Base-by-base conservation (phyloP, 139 green algal species). In the Coelastrella sp. region DNA sequence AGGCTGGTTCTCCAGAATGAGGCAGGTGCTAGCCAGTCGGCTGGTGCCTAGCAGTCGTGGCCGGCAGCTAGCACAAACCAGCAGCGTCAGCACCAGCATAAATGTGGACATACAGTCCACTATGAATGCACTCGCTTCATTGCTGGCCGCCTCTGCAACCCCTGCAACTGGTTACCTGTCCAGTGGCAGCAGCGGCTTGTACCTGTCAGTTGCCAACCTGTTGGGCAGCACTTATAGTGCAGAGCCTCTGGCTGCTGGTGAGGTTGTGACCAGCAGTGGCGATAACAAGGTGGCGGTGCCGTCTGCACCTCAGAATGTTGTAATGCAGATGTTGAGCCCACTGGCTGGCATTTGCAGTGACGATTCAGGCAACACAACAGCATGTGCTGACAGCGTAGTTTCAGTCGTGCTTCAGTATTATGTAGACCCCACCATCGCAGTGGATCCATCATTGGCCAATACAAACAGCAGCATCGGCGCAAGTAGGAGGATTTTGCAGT, bases 371-470 rank as follows among this genome's bases (percentile, higher is more conserved):
- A 9, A 25, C 8, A 66, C 11, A 19, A 8, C 27, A 25, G 78
- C 25, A 56, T 83, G 78, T 57, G 59, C 78, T 7, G 78, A 83
- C 78, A 83, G 27, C 15, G 25, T 27, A 3, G 78, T 83, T 22
- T 83, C 78, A 66, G 35, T 83, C 11, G 78, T 83, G 12, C 35
- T 83, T 14, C 27, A 83, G 35, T 83, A 83, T 14, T 83, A 66
- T 22, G 27, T 25, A 4, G 49, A 83, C 22, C 27, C 78, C 14
- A 83, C 78, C 27, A 27, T 6, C n/a, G 78, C 0, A 1, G 14
- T 57, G 19, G 58, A 83, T 19, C 14, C 78, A 22, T 25, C 78
- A 27, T 19, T 27, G 7, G 11, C 6, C 8, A 7, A 0, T 27
- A 56, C 35, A 9, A 65, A 57, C 22, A 57, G 58, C 49, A 63